phyloP scores from a whole-genome alignment of 2,329 filamentous ascomycete genomes.

The Grosmannia penicillata region DNA sequence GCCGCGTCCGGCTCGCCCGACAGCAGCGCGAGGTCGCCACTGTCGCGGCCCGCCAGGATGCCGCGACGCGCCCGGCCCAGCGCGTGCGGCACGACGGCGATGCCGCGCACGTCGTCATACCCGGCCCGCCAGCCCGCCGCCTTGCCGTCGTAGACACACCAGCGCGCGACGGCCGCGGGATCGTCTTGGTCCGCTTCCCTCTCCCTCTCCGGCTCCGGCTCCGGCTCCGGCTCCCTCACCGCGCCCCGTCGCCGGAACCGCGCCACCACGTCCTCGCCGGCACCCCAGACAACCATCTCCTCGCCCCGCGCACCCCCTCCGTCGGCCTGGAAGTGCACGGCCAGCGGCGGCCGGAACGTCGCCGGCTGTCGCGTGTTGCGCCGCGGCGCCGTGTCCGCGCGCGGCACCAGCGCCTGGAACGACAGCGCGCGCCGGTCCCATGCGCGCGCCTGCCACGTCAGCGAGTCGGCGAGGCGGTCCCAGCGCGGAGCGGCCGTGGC shows the following conservation, averaged over 20 bases:
- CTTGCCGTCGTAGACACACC: constrained; percentile 24
- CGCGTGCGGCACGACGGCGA: constrained; percentile 26
- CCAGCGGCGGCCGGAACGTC: constrained; percentile 26
- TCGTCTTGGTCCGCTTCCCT: constrained; percentile 1
- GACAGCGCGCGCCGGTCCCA: constrained; percentile 34
- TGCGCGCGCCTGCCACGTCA: constrained; percentile 35
- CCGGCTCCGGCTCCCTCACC: neutral
- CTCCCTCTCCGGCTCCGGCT: neutral
- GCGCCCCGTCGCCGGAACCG: constrained; percentile 18
- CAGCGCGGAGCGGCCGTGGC: constrained; percentile 14
- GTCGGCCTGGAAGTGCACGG: constrained; percentile 23
- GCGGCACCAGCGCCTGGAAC: constrained; percentile 20
- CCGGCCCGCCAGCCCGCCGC: constrained; percentile 25
- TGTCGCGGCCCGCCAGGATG: constrained; percentile 32
- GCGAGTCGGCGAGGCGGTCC: constrained; percentile 24
- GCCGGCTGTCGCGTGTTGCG: constrained; percentile 17
- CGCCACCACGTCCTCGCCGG: constrained; percentile 34
- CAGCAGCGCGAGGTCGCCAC: constrained; percentile 31
- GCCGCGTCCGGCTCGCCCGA: constrained; percentile 19
- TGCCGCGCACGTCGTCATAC: constrained; percentile 32
- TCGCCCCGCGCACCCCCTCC: constrained; percentile 11
- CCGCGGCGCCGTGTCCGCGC: constrained; percentile 11
- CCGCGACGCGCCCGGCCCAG: constrained; percentile 14
- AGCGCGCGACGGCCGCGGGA: constrained; percentile 10
- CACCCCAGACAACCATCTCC: constrained; percentile 35